Evolutionary conservation across 495 filamentous ascomycete species (phyloP), one percentile per base, ranked within the genome.

Genomic region (Neurospora discreta): DNA sequence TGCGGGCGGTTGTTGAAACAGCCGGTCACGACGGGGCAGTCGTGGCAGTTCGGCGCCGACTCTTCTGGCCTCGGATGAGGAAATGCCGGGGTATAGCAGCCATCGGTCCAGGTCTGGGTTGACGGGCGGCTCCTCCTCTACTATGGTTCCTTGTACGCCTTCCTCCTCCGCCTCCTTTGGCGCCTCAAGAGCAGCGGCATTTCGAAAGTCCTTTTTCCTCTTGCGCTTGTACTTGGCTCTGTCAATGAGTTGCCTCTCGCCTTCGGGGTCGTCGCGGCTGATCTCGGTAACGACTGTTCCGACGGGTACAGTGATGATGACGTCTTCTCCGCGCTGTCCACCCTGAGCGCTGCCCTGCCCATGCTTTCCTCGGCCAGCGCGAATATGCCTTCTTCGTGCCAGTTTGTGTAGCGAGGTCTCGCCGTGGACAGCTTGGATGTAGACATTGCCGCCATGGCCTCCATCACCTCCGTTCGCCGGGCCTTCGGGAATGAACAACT

Each of bases 391-490:
- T 71, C 90, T 85, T 20, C 95, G 87, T 11, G 92, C 91, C 16
- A 99, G 86, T 80, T 98, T 99, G 80, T 98, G 94, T 70, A 99
- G 82, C 72, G 92, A 95, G 1, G 92, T 97, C 78, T 98, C 90
- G 71, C 93, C 93, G 52, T 90, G 90, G 10, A 97, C 89, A 5
- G 95, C 94, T 80, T 98, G 96, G 70, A 99, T 95, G 82, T 95
- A 98, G 73, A 99, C 83, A 76, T 90, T 94, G 23, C 95, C 95
- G 65, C 95, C 95, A 69, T 87, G 91, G 16, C 95, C 95, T 39
- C 95, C 95, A 80, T 98, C 93, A 68, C 95, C 95, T 68, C 95
- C 96, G 80, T 98, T 98, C n/a, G 95, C 85, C n/a, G 95, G 95
- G 0, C 95, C 95, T 70, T 93, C 87, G 67, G 89, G 86, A 30